Conservation (phyloP, 805 yeast genomes). For the Kodamaea sagamina region DNA sequence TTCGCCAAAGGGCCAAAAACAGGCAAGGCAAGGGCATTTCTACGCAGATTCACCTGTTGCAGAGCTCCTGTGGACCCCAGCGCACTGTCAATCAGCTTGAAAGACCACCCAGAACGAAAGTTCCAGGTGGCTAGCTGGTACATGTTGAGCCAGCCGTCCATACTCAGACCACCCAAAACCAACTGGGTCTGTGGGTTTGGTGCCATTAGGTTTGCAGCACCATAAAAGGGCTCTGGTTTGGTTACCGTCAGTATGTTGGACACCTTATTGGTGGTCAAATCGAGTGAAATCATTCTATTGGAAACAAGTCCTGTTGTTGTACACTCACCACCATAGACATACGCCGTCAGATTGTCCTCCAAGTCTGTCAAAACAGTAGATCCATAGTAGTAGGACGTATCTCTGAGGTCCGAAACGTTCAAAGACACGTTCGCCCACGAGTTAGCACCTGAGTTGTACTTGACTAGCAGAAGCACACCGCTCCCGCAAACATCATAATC, state of each 20-base stretch:
- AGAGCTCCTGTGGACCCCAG: constrained; percentile 18
- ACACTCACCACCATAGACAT: constrained; percentile 57
- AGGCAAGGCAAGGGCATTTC: constrained; percentile 55
- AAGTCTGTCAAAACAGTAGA: constrained; percentile 47
- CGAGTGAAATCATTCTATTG: constrained; percentile 46
- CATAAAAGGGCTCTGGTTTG: constrained; percentile 57
- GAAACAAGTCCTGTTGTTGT: constrained; percentile 29
- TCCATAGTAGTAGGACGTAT: constrained; percentile 32
- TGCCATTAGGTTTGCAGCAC: constrained; percentile 48
- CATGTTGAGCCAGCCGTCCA: constrained; percentile 69
- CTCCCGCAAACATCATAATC: constrained; percentile 28
- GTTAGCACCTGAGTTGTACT: constrained; percentile 20
- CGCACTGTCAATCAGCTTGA: constrained; percentile 29
- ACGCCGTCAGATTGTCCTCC: constrained; percentile 38
- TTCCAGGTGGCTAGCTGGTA: constrained; percentile 75
- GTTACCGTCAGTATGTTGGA: constrained; percentile 49
- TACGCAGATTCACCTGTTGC: constrained; percentile 52
- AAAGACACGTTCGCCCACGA: constrained; percentile 26
- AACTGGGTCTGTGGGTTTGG: constrained; percentile 50
- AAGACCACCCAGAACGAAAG: constrained; percentile 67
- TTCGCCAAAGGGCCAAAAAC: constrained; percentile 39
- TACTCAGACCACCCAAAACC: constrained; percentile 66
- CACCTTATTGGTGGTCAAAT: constrained; percentile 34
- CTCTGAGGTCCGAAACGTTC: constrained; percentile 25
- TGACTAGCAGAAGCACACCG: constrained; percentile 26